phyloP scores from a whole-genome alignment of 2,329 filamentous ascomycete genomes.

The Hymenoscyphus scutula region DNA sequence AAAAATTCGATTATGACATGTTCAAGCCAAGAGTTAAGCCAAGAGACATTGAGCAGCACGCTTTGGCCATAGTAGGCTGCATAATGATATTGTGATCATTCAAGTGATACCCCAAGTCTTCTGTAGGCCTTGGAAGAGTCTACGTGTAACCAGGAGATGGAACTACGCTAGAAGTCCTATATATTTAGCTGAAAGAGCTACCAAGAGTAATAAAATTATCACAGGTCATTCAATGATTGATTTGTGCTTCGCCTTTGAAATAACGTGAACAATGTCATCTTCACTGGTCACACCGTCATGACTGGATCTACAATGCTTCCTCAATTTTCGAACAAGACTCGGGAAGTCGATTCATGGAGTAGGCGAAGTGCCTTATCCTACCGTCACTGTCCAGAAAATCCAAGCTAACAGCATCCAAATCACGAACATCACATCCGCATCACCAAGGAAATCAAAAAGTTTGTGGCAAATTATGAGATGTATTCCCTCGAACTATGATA shows the following conservation, averaged over 20 bases:
- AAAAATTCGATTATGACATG: not conserved
- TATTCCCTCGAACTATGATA: constrained; percentile 30
- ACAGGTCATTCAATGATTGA: not conserved
- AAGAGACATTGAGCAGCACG: not conserved
- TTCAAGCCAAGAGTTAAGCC: not conserved
- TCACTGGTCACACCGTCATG: no score
- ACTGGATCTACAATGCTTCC: no score
- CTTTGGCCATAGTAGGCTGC: not conserved
- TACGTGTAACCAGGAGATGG: no score
- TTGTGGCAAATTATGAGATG: constrained; percentile 12
- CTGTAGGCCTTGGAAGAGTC: not conserved
- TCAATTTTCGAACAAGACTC: no score
- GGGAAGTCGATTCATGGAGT: no score
- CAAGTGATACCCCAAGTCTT: not conserved
- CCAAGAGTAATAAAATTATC: no score
- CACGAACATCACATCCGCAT: not conserved
- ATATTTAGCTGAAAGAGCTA: no score
- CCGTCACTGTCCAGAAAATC: not conserved
- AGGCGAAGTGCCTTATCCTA: no score
- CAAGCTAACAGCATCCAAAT: not conserved
- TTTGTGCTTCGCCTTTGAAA: not conserved
- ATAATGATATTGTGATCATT: not conserved
- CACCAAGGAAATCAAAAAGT: not conserved
- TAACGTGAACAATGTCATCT: no score
- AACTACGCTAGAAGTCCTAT: no score